phyloP scores from a whole-genome alignment of 805 yeast genomes.

The Saccharomycopsis capsularis region DNA sequence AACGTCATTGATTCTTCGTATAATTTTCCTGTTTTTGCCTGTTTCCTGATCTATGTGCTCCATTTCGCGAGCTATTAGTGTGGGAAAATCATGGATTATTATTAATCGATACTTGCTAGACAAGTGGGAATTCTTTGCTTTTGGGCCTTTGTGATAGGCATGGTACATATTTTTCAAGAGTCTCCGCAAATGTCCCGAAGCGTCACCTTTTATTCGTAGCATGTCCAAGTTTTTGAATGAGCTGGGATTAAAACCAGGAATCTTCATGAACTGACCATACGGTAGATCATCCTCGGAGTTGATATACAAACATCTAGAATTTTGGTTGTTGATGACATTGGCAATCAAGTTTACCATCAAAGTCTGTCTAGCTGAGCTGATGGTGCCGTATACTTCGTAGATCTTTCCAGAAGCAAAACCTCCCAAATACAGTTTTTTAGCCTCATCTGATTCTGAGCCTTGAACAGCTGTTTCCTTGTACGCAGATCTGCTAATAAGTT shows the following conservation, averaged over 20 bases:
- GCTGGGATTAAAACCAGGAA: neutral
- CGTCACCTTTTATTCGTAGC: neutral
- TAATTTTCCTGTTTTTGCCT: slow-evolving; percentile 1
- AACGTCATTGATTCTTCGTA: slow-evolving; percentile 7
- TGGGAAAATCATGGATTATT: slow-evolving; percentile 17
- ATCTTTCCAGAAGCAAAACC: slow-evolving; percentile 18
- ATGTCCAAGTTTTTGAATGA: neutral
- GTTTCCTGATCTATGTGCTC: slow-evolving; percentile 8
- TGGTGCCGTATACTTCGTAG: slow-evolving; percentile 18
- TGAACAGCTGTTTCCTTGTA: neutral
- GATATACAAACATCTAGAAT: slow-evolving; percentile 10
- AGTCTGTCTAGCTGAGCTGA: slow-evolving; percentile 1
- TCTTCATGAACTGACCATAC: neutral
- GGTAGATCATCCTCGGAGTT: slow-evolving; percentile 15
- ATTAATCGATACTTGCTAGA: slow-evolving; percentile 9
- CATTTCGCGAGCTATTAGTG: slow-evolving; percentile 11
- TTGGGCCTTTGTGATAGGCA: neutral
- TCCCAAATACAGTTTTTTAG: neutral
- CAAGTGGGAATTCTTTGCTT: neutral
- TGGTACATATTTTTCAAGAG: too few species aligned
- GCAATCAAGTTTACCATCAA: slow-evolving; percentile 3
- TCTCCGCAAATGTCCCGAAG: neutral
- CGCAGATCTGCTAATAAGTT: neutral
- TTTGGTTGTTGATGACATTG: neutral
- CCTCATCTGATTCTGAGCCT: neutral